Conservation (phyloP, 768 basidiomycete genomes). For the Boletus tomentosulus region DNA sequence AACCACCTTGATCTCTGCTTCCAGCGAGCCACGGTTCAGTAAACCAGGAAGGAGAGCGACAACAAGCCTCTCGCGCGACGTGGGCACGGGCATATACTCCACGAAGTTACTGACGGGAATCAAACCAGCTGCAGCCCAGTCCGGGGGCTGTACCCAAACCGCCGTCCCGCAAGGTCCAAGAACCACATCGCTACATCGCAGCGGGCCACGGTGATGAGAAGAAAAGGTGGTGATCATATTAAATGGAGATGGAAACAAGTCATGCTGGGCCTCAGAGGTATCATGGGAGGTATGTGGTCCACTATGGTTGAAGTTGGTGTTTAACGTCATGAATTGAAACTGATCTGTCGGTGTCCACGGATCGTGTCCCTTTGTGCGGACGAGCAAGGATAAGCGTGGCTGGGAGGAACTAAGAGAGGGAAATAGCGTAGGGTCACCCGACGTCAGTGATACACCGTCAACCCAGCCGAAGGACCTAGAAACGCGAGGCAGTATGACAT, state of each 20-base stretch:
- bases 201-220: conserved; percentile 40
- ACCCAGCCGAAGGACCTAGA: conserved; percentile 64
- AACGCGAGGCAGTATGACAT: conserved; percentile 29
- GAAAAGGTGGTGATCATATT: conserved; percentile 34
- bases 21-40: conserved; percentile 12
- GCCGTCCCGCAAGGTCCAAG: conserved; percentile 57
- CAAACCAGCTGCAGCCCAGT: conserved; percentile 39
- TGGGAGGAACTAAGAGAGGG: not conserved
- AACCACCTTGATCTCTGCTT: conserved; percentile 29
- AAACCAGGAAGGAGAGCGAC: conserved; percentile 48
- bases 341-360: conserved; percentile 51
- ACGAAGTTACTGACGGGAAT: conserved; percentile 21
- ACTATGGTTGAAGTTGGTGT: conserved; percentile 26
- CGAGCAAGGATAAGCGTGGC: conserved; percentile 43
- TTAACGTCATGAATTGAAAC: conserved; percentile 51
- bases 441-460: conserved; percentile 48
- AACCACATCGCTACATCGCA: conserved; percentile 51
- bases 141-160: conserved; percentile 58
- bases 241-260: conserved; percentile 48
- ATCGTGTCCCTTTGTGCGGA: conserved; percentile 56
- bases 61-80: conserved; percentile 40
- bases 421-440: conserved; percentile 2
- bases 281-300: not conserved
- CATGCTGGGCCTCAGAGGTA: conserved; percentile 13
- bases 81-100: conserved; percentile 12